Percentiles rank a stretch among this genome's conserved stretches.
phyloP scores from a whole-genome alignment of 164 flowering plant genomes.

The Stephania yunnanensis region DNA sequence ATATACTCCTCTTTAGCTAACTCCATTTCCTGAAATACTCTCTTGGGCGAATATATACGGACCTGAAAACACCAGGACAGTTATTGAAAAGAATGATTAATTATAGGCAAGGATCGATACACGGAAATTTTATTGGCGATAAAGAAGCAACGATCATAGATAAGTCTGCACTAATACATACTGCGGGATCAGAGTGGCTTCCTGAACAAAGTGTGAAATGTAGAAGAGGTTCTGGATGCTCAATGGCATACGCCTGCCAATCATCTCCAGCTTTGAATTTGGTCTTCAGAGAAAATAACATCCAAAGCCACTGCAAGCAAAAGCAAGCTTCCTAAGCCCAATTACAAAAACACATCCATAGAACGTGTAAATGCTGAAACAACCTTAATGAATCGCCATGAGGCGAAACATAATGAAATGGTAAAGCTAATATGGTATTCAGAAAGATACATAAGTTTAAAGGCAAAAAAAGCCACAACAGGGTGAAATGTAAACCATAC shows the following conservation, averaged over 20 bases:
- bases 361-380: not conserved
- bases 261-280: slow-evolving; percentile 69
- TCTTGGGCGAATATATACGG: slow-evolving; percentile 76
- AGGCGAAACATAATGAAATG: not conserved
- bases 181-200: slow-evolving; percentile 96
- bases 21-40: slow-evolving; percentile 74
- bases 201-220: slow-evolving; percentile 90
- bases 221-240: slow-evolving; percentile 72
- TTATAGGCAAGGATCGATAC: not conserved
- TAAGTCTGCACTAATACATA: slow-evolving; percentile 22
- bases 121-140: not conserved
- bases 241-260: slow-evolving; percentile 61
- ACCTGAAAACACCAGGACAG: slow-evolving; percentile 36
- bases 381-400: not conserved
- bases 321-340: slow-evolving; percentile 9
- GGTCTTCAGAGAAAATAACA: slow-evolving; percentile 46
- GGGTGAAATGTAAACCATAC: not conserved
- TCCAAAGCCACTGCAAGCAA: slow-evolving; percentile 70
- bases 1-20: slow-evolving; percentile 83
- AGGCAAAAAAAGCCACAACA: not conserved
- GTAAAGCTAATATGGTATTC: not conserved
- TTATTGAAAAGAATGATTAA: not conserved
- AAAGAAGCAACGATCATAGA: not conserved
- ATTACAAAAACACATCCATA: slow-evolving; percentile 5
- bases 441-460: not conserved